Conservation (phyloP, 495 filamentous ascomycete genomes). For the Hypomontagnella monticulosa region DNA sequence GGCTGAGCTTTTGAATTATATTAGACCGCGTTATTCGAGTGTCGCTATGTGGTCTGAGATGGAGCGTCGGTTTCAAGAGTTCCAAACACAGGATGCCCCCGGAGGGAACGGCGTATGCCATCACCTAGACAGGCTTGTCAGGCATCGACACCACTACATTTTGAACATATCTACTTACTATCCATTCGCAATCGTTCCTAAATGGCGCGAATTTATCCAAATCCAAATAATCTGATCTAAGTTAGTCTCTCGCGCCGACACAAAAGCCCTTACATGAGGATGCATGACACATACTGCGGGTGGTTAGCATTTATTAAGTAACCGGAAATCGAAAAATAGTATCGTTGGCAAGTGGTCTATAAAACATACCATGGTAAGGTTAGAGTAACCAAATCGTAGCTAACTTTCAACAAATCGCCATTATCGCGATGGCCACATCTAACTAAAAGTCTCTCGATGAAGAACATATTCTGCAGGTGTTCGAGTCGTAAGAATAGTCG, state of each 20-base stretch:
- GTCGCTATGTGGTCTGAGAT: conserved; percentile 50
- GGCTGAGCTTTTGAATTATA: conserved; percentile 70
- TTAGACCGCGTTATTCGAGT: conserved; percentile 63
- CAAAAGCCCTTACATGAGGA: neutral
- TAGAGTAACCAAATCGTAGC: conserved; percentile 60
- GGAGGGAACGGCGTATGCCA: conserved; percentile 64
- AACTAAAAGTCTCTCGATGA: conserved; percentile 65
- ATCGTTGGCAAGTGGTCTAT: neutral
- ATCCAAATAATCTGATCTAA: conserved; percentile 48
- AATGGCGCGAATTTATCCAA: conserved; percentile 60
- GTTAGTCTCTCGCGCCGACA: neutral
- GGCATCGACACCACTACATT: neutral
- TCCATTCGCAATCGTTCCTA: conserved; percentile 63
- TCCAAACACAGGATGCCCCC: conserved; percentile 71
- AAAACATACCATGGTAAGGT: conserved; percentile 35
- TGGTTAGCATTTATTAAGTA: neutral
- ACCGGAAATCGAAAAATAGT: neutral
- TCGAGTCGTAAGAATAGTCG: conserved; percentile 58
- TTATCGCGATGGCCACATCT: conserved; percentile 61
- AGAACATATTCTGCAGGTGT: conserved; percentile 66
- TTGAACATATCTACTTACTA: conserved; percentile 55
- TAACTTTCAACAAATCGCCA: conserved; percentile 61
- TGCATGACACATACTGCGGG: conserved; percentile 33
- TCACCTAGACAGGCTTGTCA: conserved; percentile 51
- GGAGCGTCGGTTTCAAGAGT: conserved; percentile 63